Evolutionary conservation across 257 asterid genomes (phyloP).

Genomic region (Solanum ossicruentum): DNA sequence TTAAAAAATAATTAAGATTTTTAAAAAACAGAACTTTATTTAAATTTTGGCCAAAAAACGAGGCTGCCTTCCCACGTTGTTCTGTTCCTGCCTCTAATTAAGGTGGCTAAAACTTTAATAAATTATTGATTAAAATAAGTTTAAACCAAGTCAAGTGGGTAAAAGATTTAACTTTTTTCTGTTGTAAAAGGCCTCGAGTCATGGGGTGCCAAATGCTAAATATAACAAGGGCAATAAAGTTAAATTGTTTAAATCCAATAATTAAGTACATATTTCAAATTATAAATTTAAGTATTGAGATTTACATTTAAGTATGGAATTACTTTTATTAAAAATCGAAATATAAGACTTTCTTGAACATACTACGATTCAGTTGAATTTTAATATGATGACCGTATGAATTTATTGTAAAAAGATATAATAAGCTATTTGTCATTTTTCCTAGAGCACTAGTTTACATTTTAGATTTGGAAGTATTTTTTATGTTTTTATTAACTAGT

Average conservation of each 20-base stretch:
- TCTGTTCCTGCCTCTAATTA: not conserved
- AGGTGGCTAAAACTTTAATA: not conserved
- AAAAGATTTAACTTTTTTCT: not conserved
- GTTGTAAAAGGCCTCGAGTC: not conserved
- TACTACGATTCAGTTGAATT: too few relatives aligned
- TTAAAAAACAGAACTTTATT: not conserved
- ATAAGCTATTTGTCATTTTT: not conserved
- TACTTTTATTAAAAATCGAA: rapidly evolving
- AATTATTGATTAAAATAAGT: not conserved
- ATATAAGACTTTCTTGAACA: not conserved
- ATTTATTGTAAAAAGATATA: not conserved
- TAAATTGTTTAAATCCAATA: not conserved
- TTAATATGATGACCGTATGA: too few relatives aligned
- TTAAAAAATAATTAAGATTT: not conserved
- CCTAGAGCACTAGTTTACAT: not conserved
- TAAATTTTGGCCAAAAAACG: not conserved
- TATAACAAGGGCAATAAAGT: not conserved
- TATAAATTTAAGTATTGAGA: not conserved
- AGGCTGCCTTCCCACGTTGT: not conserved
- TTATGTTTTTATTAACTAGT: not conserved
- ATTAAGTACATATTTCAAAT: not conserved
- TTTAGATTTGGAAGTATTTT: too few relatives aligned
- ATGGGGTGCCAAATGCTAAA: not conserved
- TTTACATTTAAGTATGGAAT: not conserved
- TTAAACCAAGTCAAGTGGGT: not conserved